phyloP scores from a whole-genome alignment of 805 yeast genomes.

The Candida verbasci region DNA sequence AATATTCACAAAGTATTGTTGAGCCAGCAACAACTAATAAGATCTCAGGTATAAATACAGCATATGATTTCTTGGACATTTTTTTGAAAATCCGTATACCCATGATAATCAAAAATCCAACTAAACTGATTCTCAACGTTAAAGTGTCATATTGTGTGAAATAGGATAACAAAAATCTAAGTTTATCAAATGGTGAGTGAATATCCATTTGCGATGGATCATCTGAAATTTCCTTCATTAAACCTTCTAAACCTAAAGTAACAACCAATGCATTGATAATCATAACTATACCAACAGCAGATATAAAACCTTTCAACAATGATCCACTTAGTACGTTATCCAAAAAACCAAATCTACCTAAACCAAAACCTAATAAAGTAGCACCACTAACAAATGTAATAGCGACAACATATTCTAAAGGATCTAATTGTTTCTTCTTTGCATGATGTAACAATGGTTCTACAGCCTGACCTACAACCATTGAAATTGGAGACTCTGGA shows the following conservation, averaged over 20 bases:
- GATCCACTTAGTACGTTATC: constrained; percentile 40
- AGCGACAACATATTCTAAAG: constrained; percentile 56
- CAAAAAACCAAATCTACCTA: constrained; percentile 76
- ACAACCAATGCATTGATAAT: constrained; percentile 61
- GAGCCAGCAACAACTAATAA: constrained; percentile 64
- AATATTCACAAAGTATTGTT: constrained; percentile 46
- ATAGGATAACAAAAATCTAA: constrained; percentile 52
- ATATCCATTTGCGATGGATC: constrained; percentile 33
- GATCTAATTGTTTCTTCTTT: constrained; percentile 25
- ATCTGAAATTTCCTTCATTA: constrained; percentile 35
- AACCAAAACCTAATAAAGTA: constrained; percentile 64
- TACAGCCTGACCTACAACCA: constrained; percentile 44
- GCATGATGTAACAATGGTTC: constrained; percentile 39
- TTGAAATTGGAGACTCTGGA: constrained; percentile 43
- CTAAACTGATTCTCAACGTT: constrained; percentile 58
- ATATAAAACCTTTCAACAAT: constrained; percentile 39
- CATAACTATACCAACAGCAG: constrained; percentile 44
- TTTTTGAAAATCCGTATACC: constrained; percentile 39
- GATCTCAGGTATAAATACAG: constrained; percentile 80
- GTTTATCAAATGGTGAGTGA: constrained; percentile 66
- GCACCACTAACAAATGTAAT: constrained; percentile 76
- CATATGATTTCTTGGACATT: constrained; percentile 20
- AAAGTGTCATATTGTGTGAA: constrained; percentile 45
- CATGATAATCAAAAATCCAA: constrained; percentile 47
- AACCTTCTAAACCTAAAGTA: constrained; percentile 59